Conservation (phyloP, 2,329 filamentous ascomycete genomes). For the Amauroascus niger region DNA sequence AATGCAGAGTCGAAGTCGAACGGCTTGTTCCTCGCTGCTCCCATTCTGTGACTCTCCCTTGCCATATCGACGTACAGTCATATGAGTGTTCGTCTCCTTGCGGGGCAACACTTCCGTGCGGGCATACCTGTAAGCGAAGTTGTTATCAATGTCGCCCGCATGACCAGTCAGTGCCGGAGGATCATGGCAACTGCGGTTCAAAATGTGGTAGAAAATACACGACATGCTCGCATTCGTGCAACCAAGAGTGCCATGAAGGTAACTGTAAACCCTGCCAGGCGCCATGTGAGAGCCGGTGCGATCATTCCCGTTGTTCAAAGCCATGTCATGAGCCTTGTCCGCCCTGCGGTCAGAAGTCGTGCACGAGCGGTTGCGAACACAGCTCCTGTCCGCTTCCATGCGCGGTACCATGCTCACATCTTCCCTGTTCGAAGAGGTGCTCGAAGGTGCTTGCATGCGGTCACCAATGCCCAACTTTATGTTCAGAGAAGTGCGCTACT, state of each 20-base stretch:
- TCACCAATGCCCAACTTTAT: slow-evolving; percentile 56
- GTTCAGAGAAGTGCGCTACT: slow-evolving; percentile 53
- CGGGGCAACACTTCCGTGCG: slow-evolving; percentile 42
- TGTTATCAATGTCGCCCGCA: slow-evolving; percentile 45
- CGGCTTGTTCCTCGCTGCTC: slow-evolving; percentile 46
- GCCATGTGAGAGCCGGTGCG: slow-evolving; percentile 49
- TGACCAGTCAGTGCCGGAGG: slow-evolving; percentile 11
- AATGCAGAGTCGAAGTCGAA: slow-evolving; percentile 41
- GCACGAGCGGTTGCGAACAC: slow-evolving; percentile 49
- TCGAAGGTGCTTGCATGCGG: slow-evolving; percentile 45
- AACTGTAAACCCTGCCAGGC: slow-evolving; percentile 1
- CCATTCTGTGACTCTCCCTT: slow-evolving; percentile 45
- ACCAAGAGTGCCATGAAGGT: not conserved
- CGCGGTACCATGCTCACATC: slow-evolving; percentile 56
- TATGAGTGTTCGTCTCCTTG: slow-evolving; percentile 47
- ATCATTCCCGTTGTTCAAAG: slow-evolving; percentile 47
- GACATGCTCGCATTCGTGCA: slow-evolving; percentile 5
- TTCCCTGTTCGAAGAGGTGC: slow-evolving; percentile 57
- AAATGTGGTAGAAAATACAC: not conserved
- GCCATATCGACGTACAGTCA: slow-evolving; percentile 39
- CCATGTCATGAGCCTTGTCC: slow-evolving; percentile 51
- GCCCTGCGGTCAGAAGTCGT: slow-evolving; percentile 49
- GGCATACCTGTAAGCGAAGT: slow-evolving; percentile 45
- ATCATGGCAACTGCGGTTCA: not conserved
- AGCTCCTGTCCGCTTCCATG: slow-evolving; percentile 47